These are phyloP conservation scores for Emergomyces orientalis DNA, from an alignment of 2,329 filamentous ascomycete genomes.

Conservation along the genomic window DNA sequence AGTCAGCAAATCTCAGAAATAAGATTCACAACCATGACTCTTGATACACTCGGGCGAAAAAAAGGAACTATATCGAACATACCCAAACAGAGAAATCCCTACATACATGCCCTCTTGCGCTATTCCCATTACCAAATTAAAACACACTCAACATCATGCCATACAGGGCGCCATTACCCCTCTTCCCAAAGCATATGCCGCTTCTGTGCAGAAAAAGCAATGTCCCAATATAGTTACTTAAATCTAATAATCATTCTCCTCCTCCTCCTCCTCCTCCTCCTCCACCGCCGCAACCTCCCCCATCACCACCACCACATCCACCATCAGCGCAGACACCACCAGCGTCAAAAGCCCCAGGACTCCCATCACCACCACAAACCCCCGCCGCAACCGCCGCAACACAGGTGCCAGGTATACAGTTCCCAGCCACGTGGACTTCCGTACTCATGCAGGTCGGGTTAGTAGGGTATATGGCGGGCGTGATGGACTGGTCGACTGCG, in stretches of 20 bases:
- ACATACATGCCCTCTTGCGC: not conserved
- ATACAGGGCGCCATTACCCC: not conserved
- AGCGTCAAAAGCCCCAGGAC: constrained; percentile 19
- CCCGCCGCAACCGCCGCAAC: constrained; percentile 38
- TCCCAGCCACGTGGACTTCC: constrained; percentile 33
- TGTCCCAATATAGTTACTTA: not conserved
- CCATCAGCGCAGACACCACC: constrained; percentile 27
- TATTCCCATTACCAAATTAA: not conserved
- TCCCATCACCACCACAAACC: constrained; percentile 26
- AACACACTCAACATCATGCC: not conserved
- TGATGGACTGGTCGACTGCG: constrained; percentile 36
- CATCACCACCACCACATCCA: constrained; percentile 32
- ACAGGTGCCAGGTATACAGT: constrained; percentile 40
- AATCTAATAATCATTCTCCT: constrained; percentile 18
- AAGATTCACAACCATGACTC: not conserved
- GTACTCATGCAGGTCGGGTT: constrained; percentile 40
- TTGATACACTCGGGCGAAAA: too few relatives aligned
- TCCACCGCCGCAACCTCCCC: constrained; percentile 33
- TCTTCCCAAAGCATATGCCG: not conserved
- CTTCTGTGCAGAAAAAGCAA: not conserved
- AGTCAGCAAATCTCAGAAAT: not conserved
- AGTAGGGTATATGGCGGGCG: constrained; percentile 34
- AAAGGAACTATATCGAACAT: too few relatives aligned
- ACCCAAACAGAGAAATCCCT: too few relatives aligned
- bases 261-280: constrained; percentile 39